Evolutionary conservation across 2,329 filamentous ascomycete genomes (phyloP).

Genomic region (Xylaria sp.): DNA sequence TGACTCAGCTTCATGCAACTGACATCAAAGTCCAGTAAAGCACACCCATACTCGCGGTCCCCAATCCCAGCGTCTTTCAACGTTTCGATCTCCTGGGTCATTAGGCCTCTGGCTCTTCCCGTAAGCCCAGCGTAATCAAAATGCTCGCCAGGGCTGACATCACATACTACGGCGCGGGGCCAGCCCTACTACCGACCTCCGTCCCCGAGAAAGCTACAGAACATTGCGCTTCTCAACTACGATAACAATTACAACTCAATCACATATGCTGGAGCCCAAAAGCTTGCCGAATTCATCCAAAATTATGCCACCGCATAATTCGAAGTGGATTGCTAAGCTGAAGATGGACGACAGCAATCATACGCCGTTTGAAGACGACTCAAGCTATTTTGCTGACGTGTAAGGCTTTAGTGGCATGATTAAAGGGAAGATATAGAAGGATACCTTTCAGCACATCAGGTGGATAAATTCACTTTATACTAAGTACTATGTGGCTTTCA

Average conservation of each 20-base stretch:
- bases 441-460: too few relatives aligned
- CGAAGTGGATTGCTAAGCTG: not conserved
- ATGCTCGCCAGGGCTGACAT: conserved; percentile 27
- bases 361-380: not conserved
- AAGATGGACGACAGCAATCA: not conserved
- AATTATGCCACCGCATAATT: conserved; percentile 50
- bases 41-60: too few relatives aligned
- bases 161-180: conserved; percentile 84
- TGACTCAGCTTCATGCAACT: conserved; percentile 16
- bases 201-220: conserved; percentile 77
- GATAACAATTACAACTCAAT: conserved; percentile 86
- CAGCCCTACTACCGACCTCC: conserved; percentile 79
- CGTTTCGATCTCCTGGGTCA: not conserved
- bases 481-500: not conserved
- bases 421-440: not conserved
- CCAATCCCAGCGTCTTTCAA: not conserved
- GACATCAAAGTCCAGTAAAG: not conserved
- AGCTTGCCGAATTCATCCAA: conserved; percentile 66
- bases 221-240: conserved; percentile 6
- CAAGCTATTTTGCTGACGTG: not conserved
- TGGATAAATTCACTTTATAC: too few relatives aligned
- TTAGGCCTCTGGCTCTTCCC: not conserved
- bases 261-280: conserved; percentile 65
- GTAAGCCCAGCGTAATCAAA: not conserved
- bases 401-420: not conserved